These are phyloP conservation scores for Panellus pusillus DNA, from an alignment of 768 basidiomycete genomes.

Conservation along the genomic window DNA sequence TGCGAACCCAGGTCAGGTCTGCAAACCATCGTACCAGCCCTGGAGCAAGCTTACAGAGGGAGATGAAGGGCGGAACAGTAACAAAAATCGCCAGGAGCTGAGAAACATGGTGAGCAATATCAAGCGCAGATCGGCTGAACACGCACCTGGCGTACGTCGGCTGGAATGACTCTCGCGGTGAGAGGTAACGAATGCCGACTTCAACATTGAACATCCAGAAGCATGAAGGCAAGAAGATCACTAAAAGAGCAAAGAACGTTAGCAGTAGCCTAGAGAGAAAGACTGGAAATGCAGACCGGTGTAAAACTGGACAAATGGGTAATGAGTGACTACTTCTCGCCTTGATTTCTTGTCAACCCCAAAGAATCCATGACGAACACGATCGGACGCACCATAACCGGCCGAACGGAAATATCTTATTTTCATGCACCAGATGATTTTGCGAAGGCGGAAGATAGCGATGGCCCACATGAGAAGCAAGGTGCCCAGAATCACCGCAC, in stretches of 20 bases:
- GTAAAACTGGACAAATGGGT: slow-evolving; percentile 21
- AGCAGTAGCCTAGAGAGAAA: not conserved
- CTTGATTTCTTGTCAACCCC: not conserved
- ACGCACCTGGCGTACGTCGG: slow-evolving; percentile 18
- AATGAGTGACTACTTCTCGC: slow-evolving; percentile 15
- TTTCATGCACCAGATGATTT: slow-evolving; percentile 17
- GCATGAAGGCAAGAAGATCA: slow-evolving; percentile 9
- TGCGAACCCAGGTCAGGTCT: slow-evolving; percentile 2
- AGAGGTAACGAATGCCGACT: not conserved
- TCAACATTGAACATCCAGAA: slow-evolving; percentile 21
- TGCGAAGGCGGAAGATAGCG: slow-evolving; percentile 14
- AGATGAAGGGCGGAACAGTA: slow-evolving; percentile 16
- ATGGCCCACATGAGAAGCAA: slow-evolving; percentile 8
- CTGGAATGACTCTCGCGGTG: slow-evolving; percentile 6
- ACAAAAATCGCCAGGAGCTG: slow-evolving; percentile 23
- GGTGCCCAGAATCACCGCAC: not conserved
- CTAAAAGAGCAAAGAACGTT: not conserved
- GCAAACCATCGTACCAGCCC: slow-evolving; percentile 1
- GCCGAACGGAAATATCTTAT: slow-evolving; percentile 4
- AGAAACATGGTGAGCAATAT: no score
- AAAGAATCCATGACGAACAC: no score
- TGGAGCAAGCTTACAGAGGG: slow-evolving; percentile 7
- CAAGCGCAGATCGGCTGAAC: no score
- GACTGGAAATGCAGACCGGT: slow-evolving; percentile 10
- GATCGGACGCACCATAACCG: slow-evolving; percentile 10